phyloP scores from a whole-genome alignment of 208 protist genomes.

The Acanthamoeba healyi region DNA sequence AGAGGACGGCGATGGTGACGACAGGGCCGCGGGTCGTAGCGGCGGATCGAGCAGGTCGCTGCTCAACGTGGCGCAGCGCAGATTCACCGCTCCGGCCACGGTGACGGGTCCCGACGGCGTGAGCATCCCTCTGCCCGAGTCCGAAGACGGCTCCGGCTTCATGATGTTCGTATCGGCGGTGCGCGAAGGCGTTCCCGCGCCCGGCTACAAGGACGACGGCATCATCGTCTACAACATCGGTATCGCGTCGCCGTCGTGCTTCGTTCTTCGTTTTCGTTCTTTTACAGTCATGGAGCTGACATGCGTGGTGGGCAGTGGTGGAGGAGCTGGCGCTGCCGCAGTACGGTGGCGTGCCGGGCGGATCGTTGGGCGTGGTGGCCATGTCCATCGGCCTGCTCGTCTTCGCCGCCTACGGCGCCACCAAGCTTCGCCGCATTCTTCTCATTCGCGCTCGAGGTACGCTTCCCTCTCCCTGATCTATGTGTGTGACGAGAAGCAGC shows the following conservation, averaged over 20 bases:
- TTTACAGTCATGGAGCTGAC: neutral
- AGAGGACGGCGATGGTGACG: neutral
- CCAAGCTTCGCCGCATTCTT: neutral
- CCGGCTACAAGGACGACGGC: neutral
- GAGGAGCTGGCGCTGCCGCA: neutral
- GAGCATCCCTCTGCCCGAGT: neutral
- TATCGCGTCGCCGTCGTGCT: neutral
- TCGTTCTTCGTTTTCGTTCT: neutral
- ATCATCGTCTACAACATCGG: neutral
- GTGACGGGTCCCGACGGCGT: neutral
- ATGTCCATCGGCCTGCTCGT: neutral
- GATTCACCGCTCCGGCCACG: neutral
- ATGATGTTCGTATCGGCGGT: neutral
- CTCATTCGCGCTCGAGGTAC: neutral
- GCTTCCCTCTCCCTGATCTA: neutral
- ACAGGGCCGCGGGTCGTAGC: neutral
- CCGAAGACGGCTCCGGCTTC: neutral
- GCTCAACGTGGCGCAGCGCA: conserved; percentile 5
- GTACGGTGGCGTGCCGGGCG: conserved; percentile 5
- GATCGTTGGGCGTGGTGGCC: neutral
- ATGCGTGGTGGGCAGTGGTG: conserved; percentile 6
- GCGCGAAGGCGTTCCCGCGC: neutral
- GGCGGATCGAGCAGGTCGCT: neutral
- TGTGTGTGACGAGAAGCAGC: too few species aligned
- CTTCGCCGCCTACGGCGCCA: neutral